Evolutionary conservation across 1,139 yeast genomes (phyloP).

Genomic region (Yamadazyma aaseri): DNA sequence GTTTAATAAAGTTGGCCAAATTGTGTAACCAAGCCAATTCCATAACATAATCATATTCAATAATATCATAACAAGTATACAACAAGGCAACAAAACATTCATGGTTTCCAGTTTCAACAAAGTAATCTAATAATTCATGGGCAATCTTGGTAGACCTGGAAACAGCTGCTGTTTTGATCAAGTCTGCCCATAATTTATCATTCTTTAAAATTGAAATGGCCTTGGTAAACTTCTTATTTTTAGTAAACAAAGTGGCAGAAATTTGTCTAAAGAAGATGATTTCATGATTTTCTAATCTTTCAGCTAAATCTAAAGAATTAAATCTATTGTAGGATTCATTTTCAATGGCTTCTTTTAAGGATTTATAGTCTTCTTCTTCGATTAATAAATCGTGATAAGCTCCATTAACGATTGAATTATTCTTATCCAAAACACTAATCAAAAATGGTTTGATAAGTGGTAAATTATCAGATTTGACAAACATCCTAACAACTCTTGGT

Average conservation of each 20-base stretch:
- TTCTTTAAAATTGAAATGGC: slow-evolving; percentile 85
- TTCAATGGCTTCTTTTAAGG: slow-evolving; percentile 83
- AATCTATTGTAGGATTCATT: slow-evolving; percentile 77
- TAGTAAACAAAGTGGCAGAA: slow-evolving; percentile 90
- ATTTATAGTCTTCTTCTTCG: slow-evolving; percentile 94
- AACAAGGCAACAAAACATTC: slow-evolving; percentile 92
- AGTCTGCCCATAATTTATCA: slow-evolving; percentile 93
- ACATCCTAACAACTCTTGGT: slow-evolving; percentile 92
- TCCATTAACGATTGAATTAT: slow-evolving; percentile 85
- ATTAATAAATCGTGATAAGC: slow-evolving; percentile 95
- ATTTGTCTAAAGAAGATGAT: slow-evolving; percentile 92
- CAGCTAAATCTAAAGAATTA: slow-evolving; percentile 90
- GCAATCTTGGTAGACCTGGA: slow-evolving; percentile 80
- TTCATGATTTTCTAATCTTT: slow-evolving; percentile 88
- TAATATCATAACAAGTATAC: slow-evolving; percentile 79
- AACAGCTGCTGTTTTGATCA: slow-evolving; percentile 87
- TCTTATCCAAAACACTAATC: slow-evolving; percentile 86
- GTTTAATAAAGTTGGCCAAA: slow-evolving; percentile 77
- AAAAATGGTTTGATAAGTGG: slow-evolving; percentile 95
- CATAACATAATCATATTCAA: slow-evolving; percentile 78
- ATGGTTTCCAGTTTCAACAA: slow-evolving; percentile 95
- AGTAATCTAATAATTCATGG: slow-evolving; percentile 84
- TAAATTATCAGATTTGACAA: slow-evolving; percentile 91
- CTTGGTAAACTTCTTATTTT: slow-evolving; percentile 90
- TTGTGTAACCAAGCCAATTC: slow-evolving; percentile 91